Base-by-base conservation (phyloP, 257 asterid genomes). In the Fraxinus pennsylvanica region DNA sequence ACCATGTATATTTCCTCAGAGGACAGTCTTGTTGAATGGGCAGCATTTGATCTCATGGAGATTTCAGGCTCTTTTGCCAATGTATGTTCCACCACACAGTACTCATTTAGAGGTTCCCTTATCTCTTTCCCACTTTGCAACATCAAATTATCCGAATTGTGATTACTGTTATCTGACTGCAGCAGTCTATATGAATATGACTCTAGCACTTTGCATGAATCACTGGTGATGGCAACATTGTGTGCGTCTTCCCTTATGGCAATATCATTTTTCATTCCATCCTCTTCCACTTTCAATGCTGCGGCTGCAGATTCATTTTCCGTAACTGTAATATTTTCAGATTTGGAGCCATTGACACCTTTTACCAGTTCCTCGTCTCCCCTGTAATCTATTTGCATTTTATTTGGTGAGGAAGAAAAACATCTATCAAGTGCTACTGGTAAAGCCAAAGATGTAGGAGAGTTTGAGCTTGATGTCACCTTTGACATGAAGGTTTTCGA, bases 1-100 rank as follows among this genome's bases (percentile, higher is more conserved):
- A 78, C 85, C 90, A 19, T 74, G 74, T 47, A 67, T 27, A 87
- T 36, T 68, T 92, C 94, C 80, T 83, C 86, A 29, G 25, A 17
- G 21, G 63, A 52, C 63, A 52, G 25, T 6, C 25, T 19, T 52
- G 8, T 52, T 52, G 63, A 52, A n/a, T 52, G 21, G 25, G 25
- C 63, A 52, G 63, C 63, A 15, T 52, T 52, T 45, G 54, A 45
- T 45, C 54, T 13, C 54, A 13, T 3, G 6, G 17, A 45, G 54
- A 47, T 43, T 41, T 77, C 77, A 22, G 66, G 43, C 22, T 69
- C 81, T 30, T 76, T 76, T n/a, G 70, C 68, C 33, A 45, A 69
- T 29, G 43, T 35, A 68, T 70, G 72, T 74, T 79, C 83, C 72
- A 61, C 73, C 9, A 57, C 71, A 36, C 54, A 29, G 78, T 70